These are phyloP conservation scores for Symbiodinium natans DNA, from an alignment of 73 alveolate genomes.

Conservation along the genomic window DNA sequence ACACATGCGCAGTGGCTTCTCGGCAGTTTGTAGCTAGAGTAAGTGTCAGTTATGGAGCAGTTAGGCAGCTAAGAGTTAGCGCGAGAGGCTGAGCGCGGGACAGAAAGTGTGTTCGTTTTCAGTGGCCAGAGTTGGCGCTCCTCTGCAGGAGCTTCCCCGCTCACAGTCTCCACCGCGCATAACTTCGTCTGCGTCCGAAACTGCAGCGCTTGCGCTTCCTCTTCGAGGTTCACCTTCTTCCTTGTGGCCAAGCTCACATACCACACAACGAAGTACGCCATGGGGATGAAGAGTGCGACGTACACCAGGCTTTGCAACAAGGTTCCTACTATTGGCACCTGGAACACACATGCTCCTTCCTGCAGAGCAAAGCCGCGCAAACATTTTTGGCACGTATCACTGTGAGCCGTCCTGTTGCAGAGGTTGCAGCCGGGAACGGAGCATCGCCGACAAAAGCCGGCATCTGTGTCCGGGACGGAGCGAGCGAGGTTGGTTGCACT, in stretches of 20 bases:
- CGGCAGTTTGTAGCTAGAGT: too few relatives aligned
- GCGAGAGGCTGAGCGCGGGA: too few relatives aligned
- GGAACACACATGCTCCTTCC: constrained; percentile 33
- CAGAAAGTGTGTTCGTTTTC: constrained; percentile 58
- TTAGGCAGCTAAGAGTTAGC: too few relatives aligned
- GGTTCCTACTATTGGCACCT: constrained; percentile 30
- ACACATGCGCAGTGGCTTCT: too few relatives aligned
- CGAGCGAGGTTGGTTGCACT: constrained; percentile 59
- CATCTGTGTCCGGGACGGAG: constrained; percentile 37
- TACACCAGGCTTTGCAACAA: constrained; percentile 1
- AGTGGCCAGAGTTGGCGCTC: constrained; percentile 88
- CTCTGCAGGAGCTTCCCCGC: not conserved
- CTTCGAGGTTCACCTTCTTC: constrained; percentile 64
- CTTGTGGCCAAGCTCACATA: constrained; percentile 2
- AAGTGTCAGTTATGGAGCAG: too few relatives aligned
- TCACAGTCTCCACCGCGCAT: constrained; percentile 28
- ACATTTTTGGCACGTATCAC: constrained; percentile 41
- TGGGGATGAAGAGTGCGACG: not conserved
- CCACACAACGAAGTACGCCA: constrained; percentile 6
- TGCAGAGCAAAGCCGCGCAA: constrained; percentile 28
- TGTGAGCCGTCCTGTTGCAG: constrained; percentile 58
- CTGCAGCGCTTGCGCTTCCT: constrained; percentile 43
- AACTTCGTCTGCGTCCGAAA: constrained; percentile 82
- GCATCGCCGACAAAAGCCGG: constrained; percentile 81
- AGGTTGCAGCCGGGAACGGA: constrained; percentile 45